These are phyloP conservation scores for Globisporangium carolinianum DNA, from an alignment of 352 stramenopile genomes.

Conservation along the genomic window DNA sequence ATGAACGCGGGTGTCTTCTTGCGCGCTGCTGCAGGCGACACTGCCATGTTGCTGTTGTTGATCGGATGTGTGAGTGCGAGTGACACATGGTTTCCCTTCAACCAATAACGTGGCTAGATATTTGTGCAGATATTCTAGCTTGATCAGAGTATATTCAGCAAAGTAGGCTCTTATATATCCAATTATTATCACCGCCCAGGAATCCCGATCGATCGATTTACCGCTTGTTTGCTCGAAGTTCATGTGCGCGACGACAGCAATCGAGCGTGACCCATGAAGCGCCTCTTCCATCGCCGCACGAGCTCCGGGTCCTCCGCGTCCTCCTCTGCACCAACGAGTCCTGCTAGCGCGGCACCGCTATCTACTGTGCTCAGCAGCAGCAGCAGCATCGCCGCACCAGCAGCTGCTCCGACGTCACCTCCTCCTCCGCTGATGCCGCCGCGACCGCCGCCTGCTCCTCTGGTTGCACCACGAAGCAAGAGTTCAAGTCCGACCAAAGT, in stretches of 20 bases:
- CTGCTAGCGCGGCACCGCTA: neutral
- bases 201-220: neutral
- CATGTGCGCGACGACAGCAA: neutral
- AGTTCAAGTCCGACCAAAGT: constrained; percentile 8
- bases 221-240: neutral
- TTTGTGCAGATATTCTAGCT: no score
- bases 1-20: constrained; percentile 47
- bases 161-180: neutral
- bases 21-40: constrained; percentile 9
- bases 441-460: neutral
- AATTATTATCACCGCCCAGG: neutral
- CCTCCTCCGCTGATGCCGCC: neutral
- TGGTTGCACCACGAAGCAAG: neutral
- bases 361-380: neutral
- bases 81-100: no score
- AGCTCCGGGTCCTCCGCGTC: constrained; percentile 14
- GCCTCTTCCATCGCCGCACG: constrained; percentile 37
- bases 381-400: neutral
- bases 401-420: neutral
- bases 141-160: neutral
- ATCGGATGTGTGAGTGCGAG: no score
- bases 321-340: constrained; percentile 6
- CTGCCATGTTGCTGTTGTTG: neutral
- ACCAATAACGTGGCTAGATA: no score
- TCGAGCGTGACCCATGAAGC: constrained; percentile 28